Percentiles rank a stretch among this genome's conserved stretches.
Conservation (phyloP, 1,284 basidiomycete species). For the Earliella scabrosa region DNA sequence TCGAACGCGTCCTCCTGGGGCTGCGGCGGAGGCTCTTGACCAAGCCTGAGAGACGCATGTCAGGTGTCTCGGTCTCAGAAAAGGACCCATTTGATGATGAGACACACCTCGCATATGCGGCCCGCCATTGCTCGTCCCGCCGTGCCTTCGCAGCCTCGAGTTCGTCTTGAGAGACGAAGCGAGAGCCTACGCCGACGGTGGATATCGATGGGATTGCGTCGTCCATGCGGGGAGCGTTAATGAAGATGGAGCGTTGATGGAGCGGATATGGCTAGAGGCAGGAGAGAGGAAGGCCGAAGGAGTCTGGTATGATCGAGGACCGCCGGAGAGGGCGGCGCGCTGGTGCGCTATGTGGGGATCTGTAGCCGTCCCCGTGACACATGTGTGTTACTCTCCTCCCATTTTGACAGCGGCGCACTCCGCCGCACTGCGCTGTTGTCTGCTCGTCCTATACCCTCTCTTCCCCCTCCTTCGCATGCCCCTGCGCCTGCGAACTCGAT, state of each 20-base stretch:
- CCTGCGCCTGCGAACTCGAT: conserved; percentile 21
- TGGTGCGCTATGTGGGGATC: background rate
- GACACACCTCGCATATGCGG: conserved; percentile 83
- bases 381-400: conserved; percentile 19
- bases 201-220: conserved; percentile 67
- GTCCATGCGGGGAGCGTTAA: conserved; percentile 32
- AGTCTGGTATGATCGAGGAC: background rate
- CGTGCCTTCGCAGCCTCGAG: conserved; percentile 79
- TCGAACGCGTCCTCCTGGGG: conserved; percentile 82
- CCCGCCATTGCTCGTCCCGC: conserved; percentile 89
- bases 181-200: conserved; percentile 69
- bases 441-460: conserved; percentile 8
- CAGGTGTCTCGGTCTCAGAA: conserved; percentile 21
- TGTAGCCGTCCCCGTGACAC: conserved; percentile 4
- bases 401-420: conserved; percentile 20
- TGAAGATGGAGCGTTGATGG: background rate
- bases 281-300: background rate
- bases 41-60: conserved; percentile 59
- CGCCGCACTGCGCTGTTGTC: conserved; percentile 5
- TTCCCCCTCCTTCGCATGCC: conserved; percentile 13
- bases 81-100: background rate
- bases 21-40: conserved; percentile 85
- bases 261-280: background rate
- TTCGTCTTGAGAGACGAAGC: conserved; percentile 80
- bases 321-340: background rate